These are phyloP conservation scores for Mortierella antarctica DNA, from an alignment of 192 early-diverging fungal species.

Conservation along the genomic window DNA sequence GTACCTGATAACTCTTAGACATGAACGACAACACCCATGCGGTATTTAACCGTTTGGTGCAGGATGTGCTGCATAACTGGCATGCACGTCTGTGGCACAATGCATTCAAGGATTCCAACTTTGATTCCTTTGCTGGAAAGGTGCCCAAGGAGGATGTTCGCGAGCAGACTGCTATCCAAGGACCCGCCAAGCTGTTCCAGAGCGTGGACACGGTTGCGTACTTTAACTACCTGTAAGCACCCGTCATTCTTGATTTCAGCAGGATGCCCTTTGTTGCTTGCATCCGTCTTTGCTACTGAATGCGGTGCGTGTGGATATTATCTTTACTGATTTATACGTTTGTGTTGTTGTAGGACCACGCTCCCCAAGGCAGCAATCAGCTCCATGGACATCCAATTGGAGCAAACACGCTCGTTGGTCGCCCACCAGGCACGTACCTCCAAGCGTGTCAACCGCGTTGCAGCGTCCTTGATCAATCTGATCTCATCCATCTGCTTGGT, in stretches of 20 bases:
- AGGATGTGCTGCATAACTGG: constrained; percentile 64
- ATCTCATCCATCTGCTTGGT: constrained; percentile 40
- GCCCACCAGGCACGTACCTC: constrained; percentile 39
- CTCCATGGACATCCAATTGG: constrained; percentile 45
- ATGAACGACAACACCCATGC: constrained; percentile 44
- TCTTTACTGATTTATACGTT: not conserved
- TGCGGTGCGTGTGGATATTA: not conserved
- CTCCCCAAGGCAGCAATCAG: constrained; percentile 47
- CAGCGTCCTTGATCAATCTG: constrained; percentile 44
- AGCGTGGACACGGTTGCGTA: constrained; percentile 60
- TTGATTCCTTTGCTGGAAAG: constrained; percentile 48
- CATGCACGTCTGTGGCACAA: constrained; percentile 64
- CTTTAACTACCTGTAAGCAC: constrained; percentile 59
- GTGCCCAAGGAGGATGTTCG: constrained; percentile 41
- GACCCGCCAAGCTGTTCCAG: constrained; percentile 58
- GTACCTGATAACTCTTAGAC: constrained; percentile 4
- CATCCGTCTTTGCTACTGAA: constrained; percentile 28
- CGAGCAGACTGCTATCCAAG: constrained; percentile 50
- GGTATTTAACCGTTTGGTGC: constrained; percentile 57
- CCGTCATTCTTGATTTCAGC: not conserved
- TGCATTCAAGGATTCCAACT: constrained; percentile 54
- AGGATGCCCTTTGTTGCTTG: constrained; percentile 9
- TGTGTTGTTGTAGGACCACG: constrained; percentile 23
- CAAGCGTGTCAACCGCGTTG: constrained; percentile 47
- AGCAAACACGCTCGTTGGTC: constrained; percentile 46